These are phyloP conservation scores for Colletotrichum karsti DNA, from an alignment of 2,329 filamentous ascomycete genomes.

Conservation along the genomic window DNA sequence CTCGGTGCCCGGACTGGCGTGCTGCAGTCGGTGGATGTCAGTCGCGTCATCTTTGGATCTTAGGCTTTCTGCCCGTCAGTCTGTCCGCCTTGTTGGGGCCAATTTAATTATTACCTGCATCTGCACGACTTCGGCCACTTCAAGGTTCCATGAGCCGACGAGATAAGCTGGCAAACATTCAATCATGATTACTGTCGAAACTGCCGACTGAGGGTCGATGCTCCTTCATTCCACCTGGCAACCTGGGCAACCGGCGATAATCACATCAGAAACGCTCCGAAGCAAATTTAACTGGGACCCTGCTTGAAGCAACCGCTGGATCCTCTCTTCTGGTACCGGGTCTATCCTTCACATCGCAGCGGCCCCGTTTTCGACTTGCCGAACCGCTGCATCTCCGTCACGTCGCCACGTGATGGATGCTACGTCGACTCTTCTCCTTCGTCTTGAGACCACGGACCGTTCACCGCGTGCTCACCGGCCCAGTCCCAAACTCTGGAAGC, in stretches of 20 bases:
- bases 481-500: not conserved
- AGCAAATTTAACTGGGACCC: not conserved
- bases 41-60: not conserved
- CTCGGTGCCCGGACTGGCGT: not conserved
- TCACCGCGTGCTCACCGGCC: not conserved
- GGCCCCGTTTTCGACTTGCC: not conserved
- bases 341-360: not conserved
- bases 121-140: not conserved
- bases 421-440: no score
- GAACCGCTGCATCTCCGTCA: not conserved
- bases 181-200: no score
- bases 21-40: not conserved
- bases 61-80: not conserved
- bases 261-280: conserved; percentile 2
- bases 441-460: not conserved
- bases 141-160: no score
- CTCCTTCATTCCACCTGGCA: not conserved
- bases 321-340: not conserved
- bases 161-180: no score
- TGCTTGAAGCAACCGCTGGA: not conserved
- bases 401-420: not conserved
- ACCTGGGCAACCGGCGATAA: not conserved
- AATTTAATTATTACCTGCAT: not conserved
- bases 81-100: no score
- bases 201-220: not conserved